Percentiles rank a stretch among this genome's conserved stretches.
These are phyloP conservation scores for Fraxinus baroniana DNA, from an alignment of 305 asterid species.

Conservation along the genomic window DNA sequence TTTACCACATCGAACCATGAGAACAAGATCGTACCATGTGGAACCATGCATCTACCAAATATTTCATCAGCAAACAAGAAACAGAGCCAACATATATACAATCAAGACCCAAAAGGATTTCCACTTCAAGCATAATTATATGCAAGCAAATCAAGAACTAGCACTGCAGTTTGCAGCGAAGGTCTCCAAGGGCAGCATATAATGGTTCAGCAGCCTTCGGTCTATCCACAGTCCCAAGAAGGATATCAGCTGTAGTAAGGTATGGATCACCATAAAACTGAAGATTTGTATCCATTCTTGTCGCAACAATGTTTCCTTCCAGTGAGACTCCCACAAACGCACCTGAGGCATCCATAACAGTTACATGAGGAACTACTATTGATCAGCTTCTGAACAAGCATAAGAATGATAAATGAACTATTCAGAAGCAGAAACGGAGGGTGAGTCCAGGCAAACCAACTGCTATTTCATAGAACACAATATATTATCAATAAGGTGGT, in stretches of 20 bases:
- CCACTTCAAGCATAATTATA: not conserved
- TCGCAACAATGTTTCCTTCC: conserved; percentile 79
- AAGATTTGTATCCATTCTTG: conserved; percentile 91
- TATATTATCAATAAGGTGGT: not conserved
- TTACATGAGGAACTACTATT: not conserved
- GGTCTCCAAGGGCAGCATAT: conserved; percentile 70
- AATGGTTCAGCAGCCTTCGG: conserved; percentile 95
- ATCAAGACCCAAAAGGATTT: not conserved
- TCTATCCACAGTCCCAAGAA: conserved; percentile 80
- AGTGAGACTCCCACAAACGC: conserved; percentile 93
- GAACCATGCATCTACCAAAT: not conserved
- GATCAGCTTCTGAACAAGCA: not conserved
- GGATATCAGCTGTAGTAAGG: conserved; percentile 80
- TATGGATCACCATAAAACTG: conserved; percentile 94
- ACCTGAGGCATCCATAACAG: conserved; percentile 50
- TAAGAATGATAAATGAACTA: not conserved
- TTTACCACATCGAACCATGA: not conserved
- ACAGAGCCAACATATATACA: not conserved
- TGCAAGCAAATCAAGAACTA: conserved; percentile 11
- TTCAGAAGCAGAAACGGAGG: not conserved
- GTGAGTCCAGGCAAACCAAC: not conserved
- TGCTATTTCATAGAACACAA: not conserved
- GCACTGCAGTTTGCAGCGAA: conserved; percentile 53
- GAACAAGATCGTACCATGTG: not conserved
- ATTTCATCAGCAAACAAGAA: not conserved